Percentiles rank a stretch among this genome's conserved stretches.
Evolutionary conservation across 2,329 filamentous ascomycete species (phyloP).

Genomic region (Basipetospora chlamydospora): DNA sequence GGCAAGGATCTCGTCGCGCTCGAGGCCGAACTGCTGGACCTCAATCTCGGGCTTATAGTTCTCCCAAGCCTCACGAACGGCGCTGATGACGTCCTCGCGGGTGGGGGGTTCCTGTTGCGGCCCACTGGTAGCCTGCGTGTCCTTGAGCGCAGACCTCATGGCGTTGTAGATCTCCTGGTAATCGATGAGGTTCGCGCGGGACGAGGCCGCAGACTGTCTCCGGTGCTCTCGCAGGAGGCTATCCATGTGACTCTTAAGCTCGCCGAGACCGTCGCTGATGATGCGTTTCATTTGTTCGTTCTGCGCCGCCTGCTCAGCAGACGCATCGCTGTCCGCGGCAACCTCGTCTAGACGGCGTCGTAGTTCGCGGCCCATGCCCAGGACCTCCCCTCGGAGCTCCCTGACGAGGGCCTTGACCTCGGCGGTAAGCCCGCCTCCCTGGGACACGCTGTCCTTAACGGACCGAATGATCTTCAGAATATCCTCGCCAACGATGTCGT

Average conservation of each 20-base stretch:
- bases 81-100: conserved; percentile 72
- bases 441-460: conserved; percentile 81
- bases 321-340: conserved; percentile 25
- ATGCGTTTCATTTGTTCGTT: conserved; percentile 30
- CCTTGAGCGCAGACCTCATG: conserved; percentile 59
- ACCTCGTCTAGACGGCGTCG: conserved; percentile 72
- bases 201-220: conserved; percentile 51
- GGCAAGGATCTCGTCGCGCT: conserved; percentile 76
- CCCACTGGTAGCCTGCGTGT: conserved; percentile 29
- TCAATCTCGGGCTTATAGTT: conserved; percentile 89
- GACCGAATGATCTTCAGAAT: conserved; percentile 68
- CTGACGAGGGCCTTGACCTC: conserved; percentile 85
- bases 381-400: conserved; percentile 78
- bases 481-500: conserved; percentile 58
- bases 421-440: conserved; percentile 76
- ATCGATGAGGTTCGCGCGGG: conserved; percentile 48
- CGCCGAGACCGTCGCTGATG: conserved; percentile 64
- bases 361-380: conserved; percentile 88
- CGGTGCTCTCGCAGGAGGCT: conserved; percentile 63
- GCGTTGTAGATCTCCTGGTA: conserved; percentile 78
- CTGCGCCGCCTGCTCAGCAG: background rate
- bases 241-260: conserved; percentile 76
- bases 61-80: conserved; percentile 83
- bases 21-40: conserved; percentile 76
- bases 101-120: conserved; percentile 28